phyloP scores from a whole-genome alignment of 495 filamentous ascomycete genomes.

The Sporormia fimetaria region DNA sequence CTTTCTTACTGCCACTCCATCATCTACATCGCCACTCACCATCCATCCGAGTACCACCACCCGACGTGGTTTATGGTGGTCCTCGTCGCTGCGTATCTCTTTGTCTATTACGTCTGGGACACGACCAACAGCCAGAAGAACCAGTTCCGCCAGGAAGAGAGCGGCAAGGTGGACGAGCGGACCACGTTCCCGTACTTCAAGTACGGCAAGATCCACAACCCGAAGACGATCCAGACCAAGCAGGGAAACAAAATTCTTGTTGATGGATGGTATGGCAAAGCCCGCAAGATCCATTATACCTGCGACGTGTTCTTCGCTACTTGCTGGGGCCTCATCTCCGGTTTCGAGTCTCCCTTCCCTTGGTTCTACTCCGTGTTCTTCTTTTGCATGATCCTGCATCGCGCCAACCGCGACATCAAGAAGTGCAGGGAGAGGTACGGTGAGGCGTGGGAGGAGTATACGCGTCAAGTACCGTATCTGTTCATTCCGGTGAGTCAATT shows the following conservation, averaged over 20 bases:
- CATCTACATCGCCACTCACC: slow-evolving; percentile 82
- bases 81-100: slow-evolving; percentile 64
- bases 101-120: slow-evolving; percentile 89
- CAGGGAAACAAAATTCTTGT: slow-evolving; percentile 72
- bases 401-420: not conserved
- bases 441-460: not conserved
- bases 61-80: slow-evolving; percentile 52
- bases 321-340: slow-evolving; percentile 54
- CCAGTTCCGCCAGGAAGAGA: slow-evolving; percentile 72
- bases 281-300: slow-evolving; percentile 91
- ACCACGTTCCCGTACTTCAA: slow-evolving; percentile 88
- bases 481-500: not conserved
- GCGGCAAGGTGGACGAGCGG: slow-evolving; percentile 58
- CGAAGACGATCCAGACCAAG: slow-evolving; percentile 67
- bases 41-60: slow-evolving; percentile 73
- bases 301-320: slow-evolving; percentile 78
- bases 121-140: slow-evolving; percentile 92
- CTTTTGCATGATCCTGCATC: not conserved
- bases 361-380: slow-evolving; percentile 52
- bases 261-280: slow-evolving; percentile 85
- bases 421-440: not conserved
- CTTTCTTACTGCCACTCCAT: slow-evolving; percentile 95
- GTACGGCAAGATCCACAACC: slow-evolving; percentile 79
- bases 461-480: not conserved
- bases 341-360: slow-evolving; percentile 72